Conservation (phyloP, 495 filamentous ascomycete species). For the Talaromyces stipitatus region DNA sequence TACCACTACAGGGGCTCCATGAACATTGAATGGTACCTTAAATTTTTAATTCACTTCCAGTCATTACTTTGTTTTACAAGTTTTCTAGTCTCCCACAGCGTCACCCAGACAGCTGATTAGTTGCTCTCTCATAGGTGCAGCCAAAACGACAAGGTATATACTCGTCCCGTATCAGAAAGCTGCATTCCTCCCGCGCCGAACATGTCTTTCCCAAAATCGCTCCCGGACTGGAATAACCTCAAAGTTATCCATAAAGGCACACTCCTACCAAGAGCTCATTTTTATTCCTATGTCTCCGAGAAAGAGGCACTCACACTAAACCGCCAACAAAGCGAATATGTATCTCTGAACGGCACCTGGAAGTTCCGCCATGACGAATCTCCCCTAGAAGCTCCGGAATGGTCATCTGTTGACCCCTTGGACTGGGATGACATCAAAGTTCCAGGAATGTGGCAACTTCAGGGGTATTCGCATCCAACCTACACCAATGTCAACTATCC, state of each 20-base stretch:
- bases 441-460: slow-evolving; percentile 61
- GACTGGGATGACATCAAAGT: slow-evolving; percentile 46
- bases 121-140: no score
- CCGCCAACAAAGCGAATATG: neutral
- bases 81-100: neutral
- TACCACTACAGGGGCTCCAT: no score
- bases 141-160: no score
- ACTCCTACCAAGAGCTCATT: slow-evolving; percentile 50
- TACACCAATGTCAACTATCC: slow-evolving; percentile 56
- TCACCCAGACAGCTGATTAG: neutral
- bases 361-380: slow-evolving; percentile 44
- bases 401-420: slow-evolving; percentile 16
- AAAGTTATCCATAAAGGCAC: slow-evolving; percentile 53
- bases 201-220: slow-evolving; percentile 8
- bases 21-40: no score
- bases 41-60: no score
- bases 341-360: slow-evolving; percentile 49
- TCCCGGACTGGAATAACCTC: slow-evolving; percentile 54
- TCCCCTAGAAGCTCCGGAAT: slow-evolving; percentile 42
- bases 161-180: no score
- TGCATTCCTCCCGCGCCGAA: neutral
- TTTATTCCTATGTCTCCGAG: slow-evolving; percentile 33
- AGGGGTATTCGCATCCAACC: slow-evolving; percentile 51
- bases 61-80: neutral
- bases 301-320: neutral